These are phyloP conservation scores for Fusarium xylarioides DNA, from an alignment of 2,329 filamentous ascomycete species.

Conservation along the genomic window DNA sequence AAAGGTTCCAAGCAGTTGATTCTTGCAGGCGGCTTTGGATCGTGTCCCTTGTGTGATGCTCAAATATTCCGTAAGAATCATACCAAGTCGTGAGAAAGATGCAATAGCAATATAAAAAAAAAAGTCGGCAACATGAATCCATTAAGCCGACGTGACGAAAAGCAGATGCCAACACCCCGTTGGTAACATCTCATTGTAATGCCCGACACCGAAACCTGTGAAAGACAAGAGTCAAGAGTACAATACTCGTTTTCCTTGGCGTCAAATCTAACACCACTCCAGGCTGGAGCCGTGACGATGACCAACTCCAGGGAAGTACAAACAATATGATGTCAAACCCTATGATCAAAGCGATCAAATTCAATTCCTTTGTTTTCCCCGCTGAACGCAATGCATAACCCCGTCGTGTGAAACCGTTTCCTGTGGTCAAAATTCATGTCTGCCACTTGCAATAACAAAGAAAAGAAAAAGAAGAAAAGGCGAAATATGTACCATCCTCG, in stretches of 20 bases:
- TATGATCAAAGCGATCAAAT: conserved; percentile 37
- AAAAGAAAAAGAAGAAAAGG: conserved; percentile 26
- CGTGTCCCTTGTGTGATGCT: conserved; percentile 17
- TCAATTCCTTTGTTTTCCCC: conserved; percentile 45
- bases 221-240: conserved; percentile 32
- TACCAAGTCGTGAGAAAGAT: conserved; percentile 39
- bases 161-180: conserved; percentile 30
- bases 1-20: conserved; percentile 20
- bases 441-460: conserved; percentile 38
- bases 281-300: not conserved
- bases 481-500: conserved; percentile 44
- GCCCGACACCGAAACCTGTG: conserved; percentile 37
- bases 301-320: conserved; percentile 3
- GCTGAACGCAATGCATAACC: conserved; percentile 52
- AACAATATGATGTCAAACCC: conserved; percentile 35
- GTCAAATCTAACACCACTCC: not conserved
- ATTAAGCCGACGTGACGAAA: conserved; percentile 40
- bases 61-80: conserved; percentile 35
- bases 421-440: conserved; percentile 32
- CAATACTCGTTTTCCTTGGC: conserved; percentile 4
- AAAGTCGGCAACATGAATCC: conserved; percentile 26
- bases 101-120: conserved; percentile 11
- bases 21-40: conserved; percentile 4
- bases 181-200: conserved; percentile 18
- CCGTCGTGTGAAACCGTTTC: conserved; percentile 47